These are phyloP conservation scores for Candida pseudoglaebosa DNA, from an alignment of 805 yeast genomes.

Conservation along the genomic window DNA sequence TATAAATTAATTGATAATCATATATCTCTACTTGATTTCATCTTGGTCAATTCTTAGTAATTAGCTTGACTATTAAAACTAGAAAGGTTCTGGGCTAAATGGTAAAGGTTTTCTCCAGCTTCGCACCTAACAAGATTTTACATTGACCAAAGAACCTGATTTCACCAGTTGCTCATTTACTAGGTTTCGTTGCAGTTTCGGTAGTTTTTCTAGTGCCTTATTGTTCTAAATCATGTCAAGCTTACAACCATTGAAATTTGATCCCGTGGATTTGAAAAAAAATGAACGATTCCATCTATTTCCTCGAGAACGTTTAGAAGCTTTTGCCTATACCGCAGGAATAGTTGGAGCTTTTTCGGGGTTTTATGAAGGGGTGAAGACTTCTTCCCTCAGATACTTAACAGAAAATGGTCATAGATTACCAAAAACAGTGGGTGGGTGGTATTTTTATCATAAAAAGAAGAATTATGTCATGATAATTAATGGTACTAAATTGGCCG, in stretches of 20 bases:
- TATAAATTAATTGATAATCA: no score
- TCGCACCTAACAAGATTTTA: not conserved
- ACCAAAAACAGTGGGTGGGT: conserved; percentile 74
- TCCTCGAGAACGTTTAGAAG: conserved; percentile 43
- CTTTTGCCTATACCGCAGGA: conserved; percentile 35
- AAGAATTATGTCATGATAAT: conserved; percentile 71
- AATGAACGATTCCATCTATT: conserved; percentile 49
- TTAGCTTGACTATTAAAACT: no score
- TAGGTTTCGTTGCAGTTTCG: no score
- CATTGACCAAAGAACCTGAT: no score
- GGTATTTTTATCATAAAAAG: conserved; percentile 85
- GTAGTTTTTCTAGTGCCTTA: no score
- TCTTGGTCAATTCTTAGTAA: no score
- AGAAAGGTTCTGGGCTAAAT: no score
- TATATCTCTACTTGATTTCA: no score
- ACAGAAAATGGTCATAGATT: conserved; percentile 82
- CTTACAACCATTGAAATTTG: not conserved
- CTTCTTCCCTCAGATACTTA: conserved; percentile 55
- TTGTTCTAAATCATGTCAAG: not conserved
- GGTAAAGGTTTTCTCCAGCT: no score
- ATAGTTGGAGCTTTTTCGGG: conserved; percentile 52
- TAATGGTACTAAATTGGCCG: conserved; percentile 48
- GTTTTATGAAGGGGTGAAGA: conserved; percentile 53
- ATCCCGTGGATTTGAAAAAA: conserved; percentile 6
- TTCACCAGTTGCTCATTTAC: no score